Conservation (phyloP, 1,284 basidiomycete species). For the Puccinia novopanici region DNA sequence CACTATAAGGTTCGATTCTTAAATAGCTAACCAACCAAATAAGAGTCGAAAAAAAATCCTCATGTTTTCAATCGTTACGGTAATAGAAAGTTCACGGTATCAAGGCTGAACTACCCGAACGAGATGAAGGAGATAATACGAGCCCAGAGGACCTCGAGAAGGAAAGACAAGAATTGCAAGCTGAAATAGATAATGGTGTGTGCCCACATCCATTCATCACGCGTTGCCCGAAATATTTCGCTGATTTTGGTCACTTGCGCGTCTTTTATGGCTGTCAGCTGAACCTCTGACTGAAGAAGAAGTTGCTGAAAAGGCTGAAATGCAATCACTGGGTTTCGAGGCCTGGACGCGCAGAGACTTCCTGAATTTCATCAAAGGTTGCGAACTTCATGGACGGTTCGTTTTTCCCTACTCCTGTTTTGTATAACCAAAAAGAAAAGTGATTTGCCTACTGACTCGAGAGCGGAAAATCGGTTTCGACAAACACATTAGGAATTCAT, state of each 20-base stretch:
- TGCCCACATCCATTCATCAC: neutral
- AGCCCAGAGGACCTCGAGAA: conserved; percentile 77
- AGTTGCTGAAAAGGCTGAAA: conserved; percentile 73
- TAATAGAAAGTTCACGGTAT: conserved; percentile 49
- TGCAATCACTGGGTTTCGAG: conserved; percentile 77
- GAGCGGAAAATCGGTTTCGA: neutral
- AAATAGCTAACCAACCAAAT: neutral
- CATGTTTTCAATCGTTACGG: neutral
- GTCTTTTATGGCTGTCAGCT: conserved; percentile 63
- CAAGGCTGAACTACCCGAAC: conserved; percentile 64
- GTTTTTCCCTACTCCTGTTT: conserved; percentile 5
- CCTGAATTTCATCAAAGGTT: conserved; percentile 81
- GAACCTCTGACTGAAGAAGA: conserved; percentile 86
- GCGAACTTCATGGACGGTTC: conserved; percentile 79
- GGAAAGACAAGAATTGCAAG: conserved; percentile 72
- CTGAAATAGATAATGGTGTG: conserved; percentile 65
- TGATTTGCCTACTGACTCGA: neutral
- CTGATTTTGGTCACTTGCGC: neutral
- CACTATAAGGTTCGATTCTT: conserved; percentile 43
- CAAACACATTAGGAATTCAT: conserved; percentile 65
- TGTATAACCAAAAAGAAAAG: neutral
- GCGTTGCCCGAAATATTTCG: neutral
- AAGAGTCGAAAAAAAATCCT: neutral
- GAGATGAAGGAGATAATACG: conserved; percentile 69
- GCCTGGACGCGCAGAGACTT: conserved; percentile 91